phyloP scores from a whole-genome alignment of 2,329 filamentous ascomycete genomes.

The Curvularia hawaiiensis region DNA sequence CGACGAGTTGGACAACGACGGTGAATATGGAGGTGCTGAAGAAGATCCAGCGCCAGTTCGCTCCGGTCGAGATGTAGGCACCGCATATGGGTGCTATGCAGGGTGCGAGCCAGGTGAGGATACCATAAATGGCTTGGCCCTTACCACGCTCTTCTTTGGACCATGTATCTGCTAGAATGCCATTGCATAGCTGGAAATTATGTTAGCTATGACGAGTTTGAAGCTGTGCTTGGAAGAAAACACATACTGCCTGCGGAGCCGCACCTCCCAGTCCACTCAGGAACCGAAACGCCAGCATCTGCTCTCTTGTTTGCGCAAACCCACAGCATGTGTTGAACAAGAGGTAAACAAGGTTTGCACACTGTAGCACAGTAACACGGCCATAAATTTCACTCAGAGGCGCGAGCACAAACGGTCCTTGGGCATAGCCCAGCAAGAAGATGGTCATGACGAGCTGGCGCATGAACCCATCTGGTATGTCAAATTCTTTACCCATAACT shows the following conservation, averaged over 20 bases:
- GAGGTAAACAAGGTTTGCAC: slow-evolving; percentile 43
- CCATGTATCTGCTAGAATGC: slow-evolving; percentile 59
- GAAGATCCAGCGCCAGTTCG: slow-evolving; percentile 73
- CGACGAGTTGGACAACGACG: slow-evolving; percentile 63
- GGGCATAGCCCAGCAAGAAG: slow-evolving; percentile 46
- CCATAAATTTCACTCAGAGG: slow-evolving; percentile 47
- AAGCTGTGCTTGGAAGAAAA: neutral
- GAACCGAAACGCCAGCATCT: slow-evolving; percentile 45
- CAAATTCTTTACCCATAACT: slow-evolving; percentile 39
- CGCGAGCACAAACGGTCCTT: slow-evolving; percentile 45
- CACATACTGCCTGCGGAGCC: slow-evolving; percentile 39
- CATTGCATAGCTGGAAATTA: slow-evolving; percentile 35
- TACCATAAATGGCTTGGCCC: slow-evolving; percentile 65
- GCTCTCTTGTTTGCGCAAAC: slow-evolving; percentile 35
- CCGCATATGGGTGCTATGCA: slow-evolving; percentile 56
- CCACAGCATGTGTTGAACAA: slow-evolving; percentile 43
- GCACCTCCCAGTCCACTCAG: slow-evolving; percentile 41
- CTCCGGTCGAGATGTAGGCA: slow-evolving; percentile 31
- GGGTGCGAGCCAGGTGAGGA: slow-evolving; percentile 67
- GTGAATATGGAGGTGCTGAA: slow-evolving; percentile 68
- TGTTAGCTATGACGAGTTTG: neutral
- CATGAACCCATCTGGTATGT: slow-evolving; percentile 38
- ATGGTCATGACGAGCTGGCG: slow-evolving; percentile 43
- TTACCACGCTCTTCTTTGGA: slow-evolving; percentile 65
- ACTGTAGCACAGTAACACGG: slow-evolving; percentile 40